phyloP scores from a whole-genome alignment of 306 rosid genomes.

The Cicer yamashitae region DNA sequence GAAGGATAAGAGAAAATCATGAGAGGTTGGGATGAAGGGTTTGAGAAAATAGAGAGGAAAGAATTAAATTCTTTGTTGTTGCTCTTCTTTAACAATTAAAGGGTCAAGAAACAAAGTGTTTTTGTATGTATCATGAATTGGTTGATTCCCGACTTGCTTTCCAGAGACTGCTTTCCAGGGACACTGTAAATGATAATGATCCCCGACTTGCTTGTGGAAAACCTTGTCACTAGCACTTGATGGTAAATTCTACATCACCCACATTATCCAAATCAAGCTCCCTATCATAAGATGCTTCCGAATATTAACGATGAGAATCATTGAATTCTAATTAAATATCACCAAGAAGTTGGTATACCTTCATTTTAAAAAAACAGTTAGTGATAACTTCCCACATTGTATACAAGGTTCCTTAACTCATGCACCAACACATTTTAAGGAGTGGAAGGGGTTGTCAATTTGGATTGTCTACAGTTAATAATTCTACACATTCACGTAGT shows the following conservation, averaged over 20 bases:
- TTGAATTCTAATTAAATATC: slow-evolving; percentile 82
- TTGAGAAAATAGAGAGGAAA: no score
- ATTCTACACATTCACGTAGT: no score
- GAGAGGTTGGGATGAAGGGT: no score
- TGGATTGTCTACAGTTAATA: no score
- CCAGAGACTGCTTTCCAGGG: slow-evolving; percentile 59
- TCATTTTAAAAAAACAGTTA: slow-evolving; percentile 48
- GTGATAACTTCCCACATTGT: slow-evolving; percentile 11
- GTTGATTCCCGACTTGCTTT: no score
- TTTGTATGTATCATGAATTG: no score
- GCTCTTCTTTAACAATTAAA: no score
- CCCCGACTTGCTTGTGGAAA: slow-evolving; percentile 69
- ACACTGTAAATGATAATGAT: slow-evolving; percentile 70
- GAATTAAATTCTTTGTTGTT: no score
- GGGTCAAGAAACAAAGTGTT: no score
- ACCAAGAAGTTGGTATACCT: slow-evolving; percentile 84
- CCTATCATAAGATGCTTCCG: slow-evolving; percentile 64
- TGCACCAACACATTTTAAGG: slow-evolving; percentile 22
- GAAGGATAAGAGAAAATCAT: no score
- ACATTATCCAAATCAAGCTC: slow-evolving; percentile 81
- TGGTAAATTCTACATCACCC: slow-evolving; percentile 68
- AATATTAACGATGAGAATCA: slow-evolving; percentile 65
- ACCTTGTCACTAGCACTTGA: slow-evolving; percentile 74
- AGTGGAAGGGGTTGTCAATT: not conserved
- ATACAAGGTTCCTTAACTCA: slow-evolving; percentile 25